Conservation (phyloP, 768 basidiomycete species). For the Russula abietina region DNA sequence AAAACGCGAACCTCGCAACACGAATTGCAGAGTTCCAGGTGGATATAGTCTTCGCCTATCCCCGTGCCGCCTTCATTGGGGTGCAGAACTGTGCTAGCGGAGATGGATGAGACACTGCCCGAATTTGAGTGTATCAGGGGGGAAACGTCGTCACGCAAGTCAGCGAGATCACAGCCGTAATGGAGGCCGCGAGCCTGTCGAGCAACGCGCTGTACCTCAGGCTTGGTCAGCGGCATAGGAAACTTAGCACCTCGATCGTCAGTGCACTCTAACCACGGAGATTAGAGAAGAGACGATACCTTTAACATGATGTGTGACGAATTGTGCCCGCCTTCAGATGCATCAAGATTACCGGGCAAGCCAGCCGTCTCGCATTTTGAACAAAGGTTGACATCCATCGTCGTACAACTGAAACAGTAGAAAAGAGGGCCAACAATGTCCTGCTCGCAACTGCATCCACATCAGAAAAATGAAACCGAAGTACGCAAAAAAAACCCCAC, state of each 20-base stretch:
- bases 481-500: background rate
- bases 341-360: constrained; percentile 74
- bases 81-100: constrained; percentile 13
- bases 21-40: constrained; percentile 21
- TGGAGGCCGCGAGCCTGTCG: constrained; percentile 18
- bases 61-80: background rate
- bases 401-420: constrained; percentile 77
- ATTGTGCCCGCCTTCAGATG: constrained; percentile 68
- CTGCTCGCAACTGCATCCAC: constrained; percentile 60
- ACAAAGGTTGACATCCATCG: constrained; percentile 60
- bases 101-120: constrained; percentile 17
- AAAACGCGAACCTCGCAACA: constrained; percentile 14
- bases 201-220: constrained; percentile 58
- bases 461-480: constrained; percentile 8
- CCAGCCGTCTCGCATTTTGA: constrained; percentile 84
- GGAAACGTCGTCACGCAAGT: constrained; percentile 4
- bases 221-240: constrained; percentile 70
- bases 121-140: constrained; percentile 20
- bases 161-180: constrained; percentile 7
- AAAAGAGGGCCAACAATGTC: constrained; percentile 91
- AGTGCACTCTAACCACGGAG: background rate
- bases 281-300: constrained; percentile 41
- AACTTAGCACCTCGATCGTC: constrained; percentile 46
- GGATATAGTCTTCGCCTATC: constrained; percentile 7
- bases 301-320: constrained; percentile 94